Conservation (phyloP, 768 basidiomycete genomes). For the Cystobasidium tubakii region DNA sequence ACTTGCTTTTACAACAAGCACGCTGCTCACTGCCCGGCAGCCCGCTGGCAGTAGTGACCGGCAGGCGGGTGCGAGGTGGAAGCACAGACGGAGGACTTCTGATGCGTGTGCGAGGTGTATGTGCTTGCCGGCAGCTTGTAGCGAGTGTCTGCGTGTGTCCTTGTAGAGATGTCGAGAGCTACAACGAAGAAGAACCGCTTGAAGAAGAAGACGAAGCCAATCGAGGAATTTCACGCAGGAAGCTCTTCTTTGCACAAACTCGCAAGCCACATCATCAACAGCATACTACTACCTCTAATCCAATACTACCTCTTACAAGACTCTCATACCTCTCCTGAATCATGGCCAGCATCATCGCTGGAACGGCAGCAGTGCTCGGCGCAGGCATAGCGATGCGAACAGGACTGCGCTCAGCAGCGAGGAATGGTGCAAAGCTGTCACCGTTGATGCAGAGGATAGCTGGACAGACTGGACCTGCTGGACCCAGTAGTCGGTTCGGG, state of each 20-base stretch:
- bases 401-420: slow-evolving; percentile 54
- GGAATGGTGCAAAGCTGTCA: slow-evolving; percentile 41
- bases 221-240: not conserved
- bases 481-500: slow-evolving; percentile 56
- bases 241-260: not conserved
- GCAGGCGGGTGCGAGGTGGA: no score
- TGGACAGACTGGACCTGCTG: slow-evolving; percentile 51
- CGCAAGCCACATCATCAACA: no score
- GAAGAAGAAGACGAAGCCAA: not conserved
- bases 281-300: not conserved
- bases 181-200: not conserved
- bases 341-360: slow-evolving; percentile 75
- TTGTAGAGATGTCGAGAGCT: no score
- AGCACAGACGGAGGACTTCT: no score
- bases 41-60: no score
- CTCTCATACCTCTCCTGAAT: not conserved
- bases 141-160: no score
- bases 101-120: no score
- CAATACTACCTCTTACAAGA: not conserved
- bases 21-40: no score
- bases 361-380: slow-evolving; percentile 64
- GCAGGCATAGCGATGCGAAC: slow-evolving; percentile 70
- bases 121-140: no score
- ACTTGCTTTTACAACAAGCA: no score
- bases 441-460: slow-evolving; percentile 42